Evolutionary conservation across 306 rosid genomes (phyloP).

Genomic region (Prunus campanulata): DNA sequence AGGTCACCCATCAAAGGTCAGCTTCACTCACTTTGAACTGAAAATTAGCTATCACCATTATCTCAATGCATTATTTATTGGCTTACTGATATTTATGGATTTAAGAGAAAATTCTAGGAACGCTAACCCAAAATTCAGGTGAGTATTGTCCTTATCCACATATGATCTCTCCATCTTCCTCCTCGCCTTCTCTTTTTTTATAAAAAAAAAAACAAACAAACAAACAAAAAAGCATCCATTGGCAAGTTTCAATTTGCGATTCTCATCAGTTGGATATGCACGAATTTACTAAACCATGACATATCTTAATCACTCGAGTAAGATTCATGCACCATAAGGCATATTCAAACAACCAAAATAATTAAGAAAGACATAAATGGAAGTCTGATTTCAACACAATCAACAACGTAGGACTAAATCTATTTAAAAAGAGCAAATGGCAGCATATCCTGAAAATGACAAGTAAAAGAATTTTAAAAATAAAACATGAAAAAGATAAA

Average conservation of each 20-base stretch:
- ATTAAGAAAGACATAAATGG: neutral
- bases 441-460: neutral
- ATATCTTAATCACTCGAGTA: neutral
- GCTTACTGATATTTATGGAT: neutral
- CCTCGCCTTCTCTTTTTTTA: too few relatives aligned
- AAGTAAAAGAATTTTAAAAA: neutral
- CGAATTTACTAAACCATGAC: neutral
- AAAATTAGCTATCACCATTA: neutral
- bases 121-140: too few relatives aligned
- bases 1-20: neutral
- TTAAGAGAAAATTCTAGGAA: neutral
- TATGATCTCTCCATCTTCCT: too few relatives aligned
- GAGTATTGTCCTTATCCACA: too few relatives aligned
- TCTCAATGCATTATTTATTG: neutral
- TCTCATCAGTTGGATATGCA: neutral
- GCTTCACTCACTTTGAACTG: neutral
- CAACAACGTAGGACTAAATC: neutral
- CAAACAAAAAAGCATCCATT: too few relatives aligned
- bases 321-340: neutral
- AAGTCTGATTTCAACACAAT: neutral
- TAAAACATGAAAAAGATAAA: neutral
- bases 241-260: too few relatives aligned
- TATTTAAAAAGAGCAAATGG: neutral
- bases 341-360: neutral
- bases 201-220: too few relatives aligned